Conservation (phyloP, 164 flowering plant species). For the Platanus orientalis region DNA sequence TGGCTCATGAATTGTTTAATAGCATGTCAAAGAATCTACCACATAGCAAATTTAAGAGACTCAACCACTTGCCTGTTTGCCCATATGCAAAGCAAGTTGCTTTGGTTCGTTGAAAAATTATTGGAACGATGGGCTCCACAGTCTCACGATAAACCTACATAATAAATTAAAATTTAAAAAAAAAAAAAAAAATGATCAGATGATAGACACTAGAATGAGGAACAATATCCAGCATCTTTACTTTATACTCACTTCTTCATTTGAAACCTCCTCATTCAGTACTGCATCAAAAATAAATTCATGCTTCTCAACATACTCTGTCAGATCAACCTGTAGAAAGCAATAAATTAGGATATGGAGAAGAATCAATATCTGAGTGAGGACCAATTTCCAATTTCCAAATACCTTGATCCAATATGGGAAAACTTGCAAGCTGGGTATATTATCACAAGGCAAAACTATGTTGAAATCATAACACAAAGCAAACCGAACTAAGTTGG, state of each 20-base stretch:
- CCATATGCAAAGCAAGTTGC: constrained; percentile 99
- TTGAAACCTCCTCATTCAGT: constrained; percentile 74
- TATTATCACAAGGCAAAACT: no score
- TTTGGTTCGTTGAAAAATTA: constrained; percentile 80
- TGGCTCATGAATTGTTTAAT: neutral
- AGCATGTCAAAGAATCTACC: neutral
- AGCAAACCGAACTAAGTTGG: no score
- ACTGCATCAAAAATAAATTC: constrained; percentile 96
- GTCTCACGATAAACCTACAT: constrained; percentile 80
- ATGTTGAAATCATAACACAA: no score
- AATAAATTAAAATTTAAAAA: no score
- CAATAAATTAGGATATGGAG: constrained; percentile 3
- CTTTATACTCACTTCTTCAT: constrained; percentile 75
- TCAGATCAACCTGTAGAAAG: constrained; percentile 76
- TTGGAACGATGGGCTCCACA: constrained; percentile 86
- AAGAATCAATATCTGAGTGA: neutral
- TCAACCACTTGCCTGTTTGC: constrained; percentile 66
- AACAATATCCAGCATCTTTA: neutral
- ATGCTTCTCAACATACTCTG: constrained; percentile 89
- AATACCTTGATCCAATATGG: neutral
- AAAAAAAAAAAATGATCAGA: constrained; percentile 3
- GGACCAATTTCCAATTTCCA: neutral
- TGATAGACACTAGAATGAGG: neutral
- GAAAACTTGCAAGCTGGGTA: neutral
- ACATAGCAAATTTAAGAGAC: neutral